These are phyloP conservation scores for Elongisporangium anandrum DNA, from an alignment of 352 stramenopile species.

Conservation along the genomic window DNA sequence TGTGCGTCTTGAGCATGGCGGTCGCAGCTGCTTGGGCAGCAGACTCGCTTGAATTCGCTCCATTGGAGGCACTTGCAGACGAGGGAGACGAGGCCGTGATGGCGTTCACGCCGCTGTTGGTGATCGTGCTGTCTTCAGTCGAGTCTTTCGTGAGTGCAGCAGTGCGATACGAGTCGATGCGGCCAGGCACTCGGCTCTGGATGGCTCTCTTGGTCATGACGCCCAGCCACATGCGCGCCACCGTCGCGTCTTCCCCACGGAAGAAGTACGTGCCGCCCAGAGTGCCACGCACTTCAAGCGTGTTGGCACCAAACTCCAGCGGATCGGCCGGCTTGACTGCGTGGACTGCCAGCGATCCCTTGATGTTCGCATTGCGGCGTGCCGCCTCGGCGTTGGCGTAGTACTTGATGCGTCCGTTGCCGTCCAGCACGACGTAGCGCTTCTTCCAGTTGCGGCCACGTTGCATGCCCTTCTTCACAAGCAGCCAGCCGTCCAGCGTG, in stretches of 20 bases:
- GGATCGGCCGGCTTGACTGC: constrained; percentile 69
- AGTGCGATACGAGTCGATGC: constrained; percentile 54
- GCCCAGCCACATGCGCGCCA: constrained; percentile 71
- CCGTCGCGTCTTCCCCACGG: constrained; percentile 71
- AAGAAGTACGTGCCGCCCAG: constrained; percentile 82
- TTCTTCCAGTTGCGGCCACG: constrained; percentile 84
- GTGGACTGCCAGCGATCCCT: constrained; percentile 69
- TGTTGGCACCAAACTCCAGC: constrained; percentile 71
- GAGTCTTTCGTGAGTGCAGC: constrained; percentile 17
- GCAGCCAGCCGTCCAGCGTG: constrained; percentile 64
- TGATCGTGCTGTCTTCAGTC: neutral
- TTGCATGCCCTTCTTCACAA: constrained; percentile 72
- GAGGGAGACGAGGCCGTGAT: constrained; percentile 2
- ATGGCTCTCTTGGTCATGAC: constrained; percentile 81
- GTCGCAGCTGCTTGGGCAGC: constrained; percentile 8
- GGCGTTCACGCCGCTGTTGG: constrained; percentile 7
- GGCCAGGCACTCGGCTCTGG: constrained; percentile 58
- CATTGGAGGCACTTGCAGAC: neutral
- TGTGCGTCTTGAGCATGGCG: constrained; percentile 57
- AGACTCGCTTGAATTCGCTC: constrained; percentile 17
- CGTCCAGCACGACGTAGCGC: constrained; percentile 70
- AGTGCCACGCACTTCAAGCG: constrained; percentile 69
- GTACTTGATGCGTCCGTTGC: constrained; percentile 73
- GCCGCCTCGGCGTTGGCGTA: constrained; percentile 74
- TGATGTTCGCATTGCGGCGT: constrained; percentile 75